A percentile compares a stretch with the other conserved stretches of the same genome.
phyloP scores from a whole-genome alignment of 192 early-diverging fungal species.

The Coemansia sp. region DNA sequence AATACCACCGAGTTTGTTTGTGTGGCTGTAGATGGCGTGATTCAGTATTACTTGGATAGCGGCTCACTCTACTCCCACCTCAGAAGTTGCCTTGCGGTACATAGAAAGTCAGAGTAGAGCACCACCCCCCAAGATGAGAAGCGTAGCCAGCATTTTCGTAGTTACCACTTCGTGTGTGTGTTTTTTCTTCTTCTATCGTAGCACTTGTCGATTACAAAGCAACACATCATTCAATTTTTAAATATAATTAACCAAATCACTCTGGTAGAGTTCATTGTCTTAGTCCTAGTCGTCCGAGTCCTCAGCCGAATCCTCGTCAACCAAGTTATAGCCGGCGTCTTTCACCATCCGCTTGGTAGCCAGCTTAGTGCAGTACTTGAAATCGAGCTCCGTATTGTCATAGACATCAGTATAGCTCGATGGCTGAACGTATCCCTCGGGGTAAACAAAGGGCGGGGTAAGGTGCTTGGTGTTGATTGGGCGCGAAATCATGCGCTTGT shows the following conservation, averaged over 20 bases:
- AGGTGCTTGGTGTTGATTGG: conserved; percentile 10
- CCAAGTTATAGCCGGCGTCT: not conserved
- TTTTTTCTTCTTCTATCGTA: no score
- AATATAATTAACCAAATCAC: not conserved
- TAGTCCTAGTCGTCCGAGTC: not conserved
- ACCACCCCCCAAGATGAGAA: no score
- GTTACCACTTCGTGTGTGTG: no score
- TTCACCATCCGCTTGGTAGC: not conserved
- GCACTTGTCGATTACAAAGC: not conserved
- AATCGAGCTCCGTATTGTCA: not conserved
- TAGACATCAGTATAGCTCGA: not conserved
- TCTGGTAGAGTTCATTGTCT: not conserved
- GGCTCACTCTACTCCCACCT: not conserved
- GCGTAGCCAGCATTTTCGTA: not conserved
- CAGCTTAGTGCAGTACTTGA: not conserved
- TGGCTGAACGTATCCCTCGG: conserved; percentile 18
- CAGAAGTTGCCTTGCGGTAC: not conserved
- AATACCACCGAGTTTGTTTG: not conserved
- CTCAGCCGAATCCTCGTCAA: not conserved
- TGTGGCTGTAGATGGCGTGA: not conserved
- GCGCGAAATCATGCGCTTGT: conserved; percentile 13
- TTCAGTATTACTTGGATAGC: not conserved
- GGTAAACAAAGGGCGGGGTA: conserved; percentile 32
- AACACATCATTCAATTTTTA: not conserved
- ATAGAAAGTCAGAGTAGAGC: not conserved